Evolutionary conservation across 331 rosid genomes (phyloP), one percentile per base, ranked within the genome.

Genomic region (Pyrus hybrid): DNA sequence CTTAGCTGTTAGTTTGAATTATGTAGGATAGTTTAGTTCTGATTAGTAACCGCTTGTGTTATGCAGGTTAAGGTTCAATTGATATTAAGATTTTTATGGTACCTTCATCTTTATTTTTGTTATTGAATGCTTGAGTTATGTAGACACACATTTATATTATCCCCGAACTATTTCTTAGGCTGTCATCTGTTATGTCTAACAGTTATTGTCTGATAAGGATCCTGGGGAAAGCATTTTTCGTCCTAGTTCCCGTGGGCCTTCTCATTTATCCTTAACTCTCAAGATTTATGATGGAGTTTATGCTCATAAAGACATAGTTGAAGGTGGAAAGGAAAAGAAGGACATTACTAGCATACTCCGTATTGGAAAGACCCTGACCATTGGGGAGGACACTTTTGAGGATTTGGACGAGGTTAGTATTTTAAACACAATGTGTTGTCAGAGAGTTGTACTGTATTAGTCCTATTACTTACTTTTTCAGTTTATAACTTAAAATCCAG

Each of bases 311-410:
- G 99, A 95, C 70, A 89, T 95, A 33, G 87, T 85, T 71, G 99
- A 95, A 85, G 97, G 97, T 83, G 97, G 97, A 79, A 95, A 95
- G 92, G 99, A 92, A 72, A 95, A 87, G 79, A 92, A 84, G 86
- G 97, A 90, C 84, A 92, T 95, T 75, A 90, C 97, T 18, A 92
- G 97, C 86, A 85, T 95, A 73, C 93, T 95, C 33, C 97, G 97
- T 56, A 86, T 95, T n/a, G 99, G 99, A 80, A 95, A 95, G 93
- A 90, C 97, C 21, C 83, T 95, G 72, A 95, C 89, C 88, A 90
- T 92, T 80, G 99, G 99, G 65, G 99, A 95, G 75, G 99, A 95
- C 87, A 92, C 97, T 83, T 94, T 94, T 70, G 97, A 94, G 85
- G 99, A 94, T 84, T 81, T 94, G 80, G 97, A 94, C 62, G 99